Evolutionary conservation across 2,329 filamentous ascomycete species (phyloP), one percentile per base, ranked within the genome.

Genomic region (Lachnellula occidentalis): DNA sequence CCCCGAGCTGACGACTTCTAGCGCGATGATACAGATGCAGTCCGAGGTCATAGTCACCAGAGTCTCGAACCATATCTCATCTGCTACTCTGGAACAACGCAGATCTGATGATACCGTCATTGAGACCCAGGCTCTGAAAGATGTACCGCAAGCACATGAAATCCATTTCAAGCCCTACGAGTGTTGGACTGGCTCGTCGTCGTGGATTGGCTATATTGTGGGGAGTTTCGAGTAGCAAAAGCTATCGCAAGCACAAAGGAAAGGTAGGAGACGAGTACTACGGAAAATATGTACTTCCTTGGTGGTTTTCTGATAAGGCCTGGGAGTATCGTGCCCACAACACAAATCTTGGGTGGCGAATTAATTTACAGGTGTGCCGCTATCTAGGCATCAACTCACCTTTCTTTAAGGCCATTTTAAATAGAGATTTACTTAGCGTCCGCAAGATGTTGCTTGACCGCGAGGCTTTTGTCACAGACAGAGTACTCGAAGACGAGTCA

Each of bases 41-140:
- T 53, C 58, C n/a, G 58, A 58, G 2, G 46, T 59, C 21, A 60
- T 58, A 15, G 17, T 52, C 12, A n/a, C 37, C 12, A 45, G 50
- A 37, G 17, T 58, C n/a, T 34, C 50, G 7, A 31, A 49, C 2
- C 42, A 41, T 39, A 52, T 41, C 4, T 4, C 34, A 19, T n/a
- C 43, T 37, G 9, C 37, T 19, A 14, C 15, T 19, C 41, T 21
- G 15, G 12, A n/a, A 8, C 15, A 12, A n/a, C 12, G 14, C 8
- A 5, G 43, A 43, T 11, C 24, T 15, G 34, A 52, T 39, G 48
- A 47, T 19, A 17, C 27, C 11, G 27, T 27, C 34, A 15, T 22
- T 15, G 21, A 48, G 52, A 15, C 48, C 53, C n/a, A 34, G 51
- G 9, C 39, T 17, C 14, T 55, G 47, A 19, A 31, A 9, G 12